These are phyloP conservation scores for Coemansia sp. DNA, from an alignment of 192 early-diverging fungal species.

Conservation along the genomic window DNA sequence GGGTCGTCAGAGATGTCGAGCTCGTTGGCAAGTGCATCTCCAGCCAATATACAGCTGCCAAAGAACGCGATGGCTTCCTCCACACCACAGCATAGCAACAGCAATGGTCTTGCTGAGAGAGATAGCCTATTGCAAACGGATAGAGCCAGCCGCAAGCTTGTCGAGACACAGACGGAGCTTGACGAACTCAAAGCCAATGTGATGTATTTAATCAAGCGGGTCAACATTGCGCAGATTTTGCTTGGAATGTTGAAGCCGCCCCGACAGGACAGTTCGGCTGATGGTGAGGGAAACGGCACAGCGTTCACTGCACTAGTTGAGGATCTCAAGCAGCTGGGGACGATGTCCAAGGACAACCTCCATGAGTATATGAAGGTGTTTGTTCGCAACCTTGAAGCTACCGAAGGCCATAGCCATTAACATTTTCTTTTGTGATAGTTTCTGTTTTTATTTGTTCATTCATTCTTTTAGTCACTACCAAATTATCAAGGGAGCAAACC, in stretches of 20 bases:
- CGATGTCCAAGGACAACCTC: conserved; percentile 37
- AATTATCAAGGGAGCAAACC: background rate
- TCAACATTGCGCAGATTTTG: conserved; percentile 40
- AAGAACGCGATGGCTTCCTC: background rate
- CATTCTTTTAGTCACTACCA: background rate
- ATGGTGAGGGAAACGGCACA: background rate
- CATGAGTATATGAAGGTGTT: conserved; percentile 32
- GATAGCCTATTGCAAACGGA: background rate
- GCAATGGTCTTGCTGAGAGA: background rate
- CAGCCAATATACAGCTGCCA: background rate
- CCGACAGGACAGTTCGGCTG: background rate
- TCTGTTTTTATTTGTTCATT: no score
- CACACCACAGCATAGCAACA: background rate
- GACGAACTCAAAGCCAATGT: conserved; percentile 38
- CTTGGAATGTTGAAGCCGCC: conserved; percentile 20
- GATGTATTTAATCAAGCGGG: conserved; percentile 33
- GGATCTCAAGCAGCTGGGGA: conserved; percentile 33
- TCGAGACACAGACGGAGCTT: conserved; percentile 13
- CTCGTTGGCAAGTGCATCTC: background rate
- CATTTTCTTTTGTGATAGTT: no score
- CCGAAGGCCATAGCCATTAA: conserved; percentile 2
- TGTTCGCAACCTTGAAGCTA: conserved; percentile 26
- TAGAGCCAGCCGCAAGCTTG: background rate
- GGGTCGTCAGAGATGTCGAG: background rate
- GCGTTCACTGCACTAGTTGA: conserved; percentile 20